Conservation (phyloP, 75 land plant species). For the Sequoiadendron giganteum region DNA sequence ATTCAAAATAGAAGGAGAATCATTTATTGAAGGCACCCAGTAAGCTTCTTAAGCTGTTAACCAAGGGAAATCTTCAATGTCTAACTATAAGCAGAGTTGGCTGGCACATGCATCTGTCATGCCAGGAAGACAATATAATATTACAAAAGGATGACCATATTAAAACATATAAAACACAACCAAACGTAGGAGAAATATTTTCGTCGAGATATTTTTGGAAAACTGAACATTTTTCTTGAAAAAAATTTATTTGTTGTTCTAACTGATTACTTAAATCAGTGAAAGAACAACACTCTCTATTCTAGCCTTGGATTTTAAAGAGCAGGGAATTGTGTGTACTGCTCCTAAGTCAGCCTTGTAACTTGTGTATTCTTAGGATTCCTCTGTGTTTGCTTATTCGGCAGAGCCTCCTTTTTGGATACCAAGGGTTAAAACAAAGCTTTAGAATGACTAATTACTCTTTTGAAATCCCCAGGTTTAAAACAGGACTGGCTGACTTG, state of each 20-base stretch:
- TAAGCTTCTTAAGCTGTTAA: background rate
- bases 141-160: background rate
- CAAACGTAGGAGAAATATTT: background rate
- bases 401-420: background rate
- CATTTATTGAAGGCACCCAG: constrained; percentile 40
- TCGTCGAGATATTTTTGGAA: background rate
- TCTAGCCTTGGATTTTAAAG: background rate
- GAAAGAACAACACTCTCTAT: background rate
- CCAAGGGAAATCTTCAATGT: background rate
- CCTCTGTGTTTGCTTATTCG: background rate
- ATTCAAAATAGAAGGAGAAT: constrained; percentile 38
- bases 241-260: background rate
- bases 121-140: background rate
- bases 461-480: constrained; percentile 49
- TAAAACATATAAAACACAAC: too few relatives aligned
- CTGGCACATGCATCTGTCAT: background rate
- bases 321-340: background rate
- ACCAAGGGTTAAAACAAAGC: background rate
- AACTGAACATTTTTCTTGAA: background rate
- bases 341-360: background rate
- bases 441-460: background rate
- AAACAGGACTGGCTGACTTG: constrained; percentile 52
- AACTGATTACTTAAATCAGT: background rate
- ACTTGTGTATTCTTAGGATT: background rate
- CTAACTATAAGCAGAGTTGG: background rate